phyloP scores from a whole-genome alignment of 2,329 filamentous ascomycete genomes.

The Trichophyton mentagrophytes region DNA sequence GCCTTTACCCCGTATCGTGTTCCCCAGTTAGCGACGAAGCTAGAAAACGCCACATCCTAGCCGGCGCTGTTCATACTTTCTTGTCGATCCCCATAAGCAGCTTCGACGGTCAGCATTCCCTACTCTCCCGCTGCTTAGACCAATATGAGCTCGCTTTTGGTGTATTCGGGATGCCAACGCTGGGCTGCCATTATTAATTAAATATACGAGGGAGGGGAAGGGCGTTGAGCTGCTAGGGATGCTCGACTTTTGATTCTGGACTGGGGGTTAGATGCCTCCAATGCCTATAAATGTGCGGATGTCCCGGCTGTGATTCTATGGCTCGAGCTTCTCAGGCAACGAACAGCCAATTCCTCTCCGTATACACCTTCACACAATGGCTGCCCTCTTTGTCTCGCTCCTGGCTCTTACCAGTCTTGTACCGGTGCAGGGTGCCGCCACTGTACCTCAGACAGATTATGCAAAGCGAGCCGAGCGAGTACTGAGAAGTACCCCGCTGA shows the following conservation, averaged over 20 bases:
- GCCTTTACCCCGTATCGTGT: neutral
- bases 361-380: neutral
- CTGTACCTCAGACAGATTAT: constrained; percentile 5
- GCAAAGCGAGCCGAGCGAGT: constrained; percentile 16
- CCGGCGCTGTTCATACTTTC: neutral
- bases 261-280: neutral
- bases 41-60: neutral
- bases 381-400: neutral
- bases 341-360: neutral
- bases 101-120: neutral
- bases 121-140: neutral
- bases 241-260: neutral
- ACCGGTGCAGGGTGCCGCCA: neutral
- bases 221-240: neutral
- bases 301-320: neutral
- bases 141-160: neutral
- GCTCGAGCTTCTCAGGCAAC: neutral
- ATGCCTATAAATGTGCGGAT: neutral
- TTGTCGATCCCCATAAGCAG: neutral
- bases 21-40: neutral
- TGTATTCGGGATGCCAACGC: neutral
- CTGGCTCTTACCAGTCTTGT: neutral
- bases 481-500: constrained; percentile 18
- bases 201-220: neutral
- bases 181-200: neutral